These are phyloP conservation scores for Akanthomyces uredinophilus DNA, from an alignment of 2,329 filamentous ascomycete species.

Conservation along the genomic window DNA sequence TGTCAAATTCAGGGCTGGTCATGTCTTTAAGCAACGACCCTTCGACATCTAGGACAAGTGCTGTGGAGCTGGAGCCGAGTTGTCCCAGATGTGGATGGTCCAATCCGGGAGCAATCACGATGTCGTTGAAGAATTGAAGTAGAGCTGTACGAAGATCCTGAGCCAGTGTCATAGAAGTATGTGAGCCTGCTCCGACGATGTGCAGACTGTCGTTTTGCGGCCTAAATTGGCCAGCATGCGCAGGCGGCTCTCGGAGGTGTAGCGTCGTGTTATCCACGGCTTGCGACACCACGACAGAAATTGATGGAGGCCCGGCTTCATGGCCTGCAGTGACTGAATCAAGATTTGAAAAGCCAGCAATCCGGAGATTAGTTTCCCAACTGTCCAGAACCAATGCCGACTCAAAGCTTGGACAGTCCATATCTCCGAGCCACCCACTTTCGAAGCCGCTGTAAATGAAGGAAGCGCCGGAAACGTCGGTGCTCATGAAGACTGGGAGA, in stretches of 20 bases:
- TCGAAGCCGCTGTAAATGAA: background rate
- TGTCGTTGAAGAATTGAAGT: background rate
- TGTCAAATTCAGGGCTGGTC: background rate
- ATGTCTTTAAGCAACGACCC: background rate
- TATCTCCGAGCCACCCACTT: background rate
- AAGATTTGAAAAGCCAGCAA: background rate
- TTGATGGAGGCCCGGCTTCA: background rate
- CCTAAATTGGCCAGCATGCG: background rate
- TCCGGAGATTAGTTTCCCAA: background rate
- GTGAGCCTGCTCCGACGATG: background rate
- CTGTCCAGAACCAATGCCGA: background rate
- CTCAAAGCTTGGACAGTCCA: background rate
- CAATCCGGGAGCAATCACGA: background rate
- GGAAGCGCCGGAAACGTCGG: background rate
- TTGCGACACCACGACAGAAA: background rate
- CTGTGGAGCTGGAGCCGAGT: background rate
- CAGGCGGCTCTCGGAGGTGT: background rate
- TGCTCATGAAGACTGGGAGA: background rate
- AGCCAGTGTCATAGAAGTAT: background rate
- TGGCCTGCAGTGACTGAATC: background rate
- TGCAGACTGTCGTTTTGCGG: background rate
- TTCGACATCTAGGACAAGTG: background rate
- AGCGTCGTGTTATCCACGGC: background rate
- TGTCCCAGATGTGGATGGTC: background rate
- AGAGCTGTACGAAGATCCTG: background rate